Evolutionary conservation across 106 monocot genomes (phyloP), one percentile per base, ranked within the genome.

Genomic region (Hemerocallis citrina): DNA sequence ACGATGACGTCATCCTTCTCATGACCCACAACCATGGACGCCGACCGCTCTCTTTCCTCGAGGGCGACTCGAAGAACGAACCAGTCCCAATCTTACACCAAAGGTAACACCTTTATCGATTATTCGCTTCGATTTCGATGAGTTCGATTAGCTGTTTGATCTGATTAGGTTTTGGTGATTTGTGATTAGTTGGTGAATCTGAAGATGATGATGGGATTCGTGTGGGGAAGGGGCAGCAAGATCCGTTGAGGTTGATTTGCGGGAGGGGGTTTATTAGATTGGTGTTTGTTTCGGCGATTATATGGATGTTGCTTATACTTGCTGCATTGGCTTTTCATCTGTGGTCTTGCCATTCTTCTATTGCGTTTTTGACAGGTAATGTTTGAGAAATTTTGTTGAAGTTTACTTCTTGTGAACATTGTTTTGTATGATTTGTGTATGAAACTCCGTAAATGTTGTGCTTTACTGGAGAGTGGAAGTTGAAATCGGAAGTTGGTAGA

Each of bases 361-460:
- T 89, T 33, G 27, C 38, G n/a, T 80, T 82, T 47, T 30, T 85
- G 32, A 79, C 85, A 59, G 85, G 93, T 93, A n/a, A n/a, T n/a
- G n/a, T n/a, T n/a, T n/a, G n/a, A n/a, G n/a, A n/a, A n/a, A n/a
- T n/a, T n/a, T n/a, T n/a, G n/a, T n/a, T n/a, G n/a, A n/a, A n/a
- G n/a, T n/a, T n/a, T n/a, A n/a, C n/a, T n/a, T n/a, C n/a, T n/a
- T n/a, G n/a, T n/a, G n/a, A n/a, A n/a, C n/a, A n/a, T n/a, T n/a
- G n/a, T n/a, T n/a, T n/a, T n/a, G n/a, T n/a, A n/a, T n/a, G n/a
- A n/a, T n/a, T n/a, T n/a, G n/a, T n/a, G n/a, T n/a, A n/a, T n/a
- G n/a, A n/a, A n/a, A n/a, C n/a, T n/a, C n/a, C n/a, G n/a, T n/a
- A n/a, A n/a, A n/a, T n/a, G n/a, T n/a, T n/a, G n/a, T n/a, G n/a